These are phyloP conservation scores for Diaporthe australafricana DNA, from an alignment of 2,329 filamentous ascomycete species.

Conservation along the genomic window DNA sequence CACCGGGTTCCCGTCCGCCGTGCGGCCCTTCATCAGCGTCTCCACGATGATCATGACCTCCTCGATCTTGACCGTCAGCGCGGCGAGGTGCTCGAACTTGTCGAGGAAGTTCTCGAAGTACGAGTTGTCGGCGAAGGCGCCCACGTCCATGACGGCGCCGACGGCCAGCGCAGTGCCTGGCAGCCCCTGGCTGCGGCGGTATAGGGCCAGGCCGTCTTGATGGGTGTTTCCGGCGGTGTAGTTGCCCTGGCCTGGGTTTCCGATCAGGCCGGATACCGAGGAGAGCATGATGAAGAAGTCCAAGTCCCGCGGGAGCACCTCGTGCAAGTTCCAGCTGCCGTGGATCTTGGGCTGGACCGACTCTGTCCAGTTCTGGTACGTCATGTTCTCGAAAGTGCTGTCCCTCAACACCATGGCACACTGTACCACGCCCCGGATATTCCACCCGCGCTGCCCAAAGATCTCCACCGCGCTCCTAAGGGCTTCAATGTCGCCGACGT, in stretches of 20 bases:
- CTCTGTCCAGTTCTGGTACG: background rate
- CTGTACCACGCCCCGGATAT: slow-evolving; percentile 33
- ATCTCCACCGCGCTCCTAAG: too few relatives aligned
- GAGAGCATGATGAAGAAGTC: slow-evolving; percentile 48
- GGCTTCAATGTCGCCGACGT: too few relatives aligned
- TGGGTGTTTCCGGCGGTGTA: slow-evolving; percentile 48
- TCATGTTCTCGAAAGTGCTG: slow-evolving; percentile 18
- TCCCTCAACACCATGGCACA: slow-evolving; percentile 15
- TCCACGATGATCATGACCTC: too few relatives aligned
- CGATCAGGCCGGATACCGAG: slow-evolving; percentile 41
- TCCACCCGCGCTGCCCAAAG: too few relatives aligned
- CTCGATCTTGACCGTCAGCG: too few relatives aligned
- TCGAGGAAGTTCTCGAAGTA: too few relatives aligned
- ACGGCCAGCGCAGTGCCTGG: background rate
- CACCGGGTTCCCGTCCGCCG: background rate
- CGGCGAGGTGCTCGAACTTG: too few relatives aligned
- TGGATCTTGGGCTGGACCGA: slow-evolving; percentile 31
- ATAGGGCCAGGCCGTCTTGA: slow-evolving; percentile 41
- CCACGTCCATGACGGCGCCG: slow-evolving; percentile 1
- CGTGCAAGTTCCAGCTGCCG: slow-evolving; percentile 40
- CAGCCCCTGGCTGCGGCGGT: slow-evolving; percentile 1
- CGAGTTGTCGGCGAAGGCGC: background rate
- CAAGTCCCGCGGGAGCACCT: slow-evolving; percentile 36
- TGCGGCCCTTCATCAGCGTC: too few relatives aligned
- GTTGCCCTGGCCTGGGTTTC: slow-evolving; percentile 43